Evolutionary conservation across 1,139 yeast species (phyloP).

Genomic region (Yamadazyma taylorii): DNA sequence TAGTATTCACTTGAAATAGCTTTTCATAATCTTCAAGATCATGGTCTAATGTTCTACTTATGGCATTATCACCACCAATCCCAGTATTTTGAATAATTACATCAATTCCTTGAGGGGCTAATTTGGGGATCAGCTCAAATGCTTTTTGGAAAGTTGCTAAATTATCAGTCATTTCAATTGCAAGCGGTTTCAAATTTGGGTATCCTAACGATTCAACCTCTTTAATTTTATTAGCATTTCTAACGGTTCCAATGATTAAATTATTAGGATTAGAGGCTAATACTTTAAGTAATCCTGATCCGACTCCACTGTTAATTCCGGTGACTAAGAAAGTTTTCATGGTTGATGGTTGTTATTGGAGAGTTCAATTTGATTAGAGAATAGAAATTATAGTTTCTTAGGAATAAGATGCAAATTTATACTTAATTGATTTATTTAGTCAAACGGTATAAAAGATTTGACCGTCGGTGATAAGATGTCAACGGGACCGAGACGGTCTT

Average conservation of each 20-base stretch:
- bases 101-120: conserved; percentile 5
- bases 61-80: neutral
- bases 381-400: no score
- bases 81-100: no score
- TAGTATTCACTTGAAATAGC: conserved; percentile 7
- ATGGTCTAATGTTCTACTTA: no score
- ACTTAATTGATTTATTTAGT: no score
- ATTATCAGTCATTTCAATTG: neutral
- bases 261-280: conserved; percentile 10
- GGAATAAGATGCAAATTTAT: no score
- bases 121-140: no score
- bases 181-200: neutral
- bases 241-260: conserved; percentile 4
- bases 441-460: no score
- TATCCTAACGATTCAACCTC: neutral
- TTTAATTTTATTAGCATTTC: neutral
- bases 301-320: conserved; percentile 26
- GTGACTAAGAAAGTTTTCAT: conserved; percentile 19
- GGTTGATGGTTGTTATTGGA: no score
- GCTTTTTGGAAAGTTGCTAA: neutral
- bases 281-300: conserved; percentile 15
- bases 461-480: no score
- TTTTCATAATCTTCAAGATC: no score
- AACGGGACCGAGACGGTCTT: no score
- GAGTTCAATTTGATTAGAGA: no score